Base-by-base conservation (phyloP, 495 filamentous ascomycete genomes). In the Penicillium bovifimosum region DNA sequence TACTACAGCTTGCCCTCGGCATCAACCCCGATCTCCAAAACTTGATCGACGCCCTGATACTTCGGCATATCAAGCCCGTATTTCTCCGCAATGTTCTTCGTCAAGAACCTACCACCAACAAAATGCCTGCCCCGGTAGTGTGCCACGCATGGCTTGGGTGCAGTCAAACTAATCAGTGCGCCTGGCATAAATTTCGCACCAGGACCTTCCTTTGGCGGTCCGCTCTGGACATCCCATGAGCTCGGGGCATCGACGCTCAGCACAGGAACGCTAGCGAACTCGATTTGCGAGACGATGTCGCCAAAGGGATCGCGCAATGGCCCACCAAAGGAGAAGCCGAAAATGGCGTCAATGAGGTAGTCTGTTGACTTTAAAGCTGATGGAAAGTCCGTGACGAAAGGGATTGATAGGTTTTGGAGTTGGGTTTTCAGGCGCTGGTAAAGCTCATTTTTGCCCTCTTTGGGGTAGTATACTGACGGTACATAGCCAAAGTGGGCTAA, bases 271-370 rank as follows among this genome's bases (percentile, higher is more conserved):
- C 70, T 71, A n/a, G 86, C 83, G 11, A 81, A 76, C 43, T 86
- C 80, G 46, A 98, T 77, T 13, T 87, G 84, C 31, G 78, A 74
- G 59, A 98, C 91, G 17, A 96, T 85, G 2, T 79, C 72, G 0
- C 83, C 83, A 62, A 97, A 97, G 0, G 93, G 93, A 54, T 95
- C 91, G 6, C 93, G 86, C 31, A 98, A 83, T 43, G 90, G 82
- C 9, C 90, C 91, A n/a, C 84, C 84, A 73, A 97, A 97, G 59
- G 86, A 91, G 77, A 97, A 98, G 35, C 91, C 93, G 63, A 98
- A 98, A 62, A 98, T 88, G 35, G 95, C 90, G 69, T 98, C 93
- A 51, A 98, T 76, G 42, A 98, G 75, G 59, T 96, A 86, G 63
- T 95, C 80, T 17, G 86, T 76, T 40, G 81, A 73, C 53, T 77